Percentiles rank a stretch among this genome's conserved stretches.
phyloP scores from a whole-genome alignment of 495 filamentous ascomycete genomes.

The Halenospora varia region DNA sequence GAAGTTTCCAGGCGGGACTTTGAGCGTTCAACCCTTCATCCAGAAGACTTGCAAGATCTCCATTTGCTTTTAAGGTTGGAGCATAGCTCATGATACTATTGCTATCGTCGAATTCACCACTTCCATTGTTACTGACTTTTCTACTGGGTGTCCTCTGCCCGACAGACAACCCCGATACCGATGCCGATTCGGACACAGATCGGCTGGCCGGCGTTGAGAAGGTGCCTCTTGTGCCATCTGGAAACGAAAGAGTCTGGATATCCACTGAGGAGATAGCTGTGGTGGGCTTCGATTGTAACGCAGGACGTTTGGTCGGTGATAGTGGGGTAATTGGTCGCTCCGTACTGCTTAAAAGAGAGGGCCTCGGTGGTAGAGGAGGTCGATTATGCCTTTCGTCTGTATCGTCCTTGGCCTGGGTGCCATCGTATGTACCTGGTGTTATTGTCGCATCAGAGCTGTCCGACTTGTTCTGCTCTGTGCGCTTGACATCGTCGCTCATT shows the following conservation, averaged over 20 bases:
- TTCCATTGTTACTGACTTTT: constrained; percentile 33
- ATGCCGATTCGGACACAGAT: constrained; percentile 17
- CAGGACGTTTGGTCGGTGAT: constrained; percentile 30
- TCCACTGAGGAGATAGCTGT: constrained; percentile 79
- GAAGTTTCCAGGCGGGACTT: constrained; percentile 55
- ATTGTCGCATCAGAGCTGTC: not conserved
- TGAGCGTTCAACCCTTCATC: constrained; percentile 58
- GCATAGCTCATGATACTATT: constrained; percentile 81
- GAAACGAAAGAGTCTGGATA: constrained; percentile 65
- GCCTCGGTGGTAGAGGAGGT: constrained; percentile 69
- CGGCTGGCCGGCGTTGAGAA: constrained; percentile 42
- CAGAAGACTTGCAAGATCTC: constrained; percentile 79
- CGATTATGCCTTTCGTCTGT: constrained; percentile 31
- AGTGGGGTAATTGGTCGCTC: constrained; percentile 15
- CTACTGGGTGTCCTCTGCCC: constrained; percentile 18
- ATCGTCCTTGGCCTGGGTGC: not conserved
- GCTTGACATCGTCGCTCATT: constrained; percentile 14
- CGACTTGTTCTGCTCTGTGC: not conserved
- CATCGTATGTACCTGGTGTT: not conserved
- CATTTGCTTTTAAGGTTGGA: constrained; percentile 66
- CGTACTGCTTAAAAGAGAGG: constrained; percentile 31
- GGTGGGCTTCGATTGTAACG: constrained; percentile 69
- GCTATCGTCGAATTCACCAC: constrained; percentile 71
- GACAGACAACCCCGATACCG: constrained; percentile 14
- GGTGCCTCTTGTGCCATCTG: constrained; percentile 59